A percentile compares a stretch with the other conserved stretches of the same genome.
Conservation (phyloP, 2,329 filamentous ascomycete species). For the Ambrosiella xylebori region DNA sequence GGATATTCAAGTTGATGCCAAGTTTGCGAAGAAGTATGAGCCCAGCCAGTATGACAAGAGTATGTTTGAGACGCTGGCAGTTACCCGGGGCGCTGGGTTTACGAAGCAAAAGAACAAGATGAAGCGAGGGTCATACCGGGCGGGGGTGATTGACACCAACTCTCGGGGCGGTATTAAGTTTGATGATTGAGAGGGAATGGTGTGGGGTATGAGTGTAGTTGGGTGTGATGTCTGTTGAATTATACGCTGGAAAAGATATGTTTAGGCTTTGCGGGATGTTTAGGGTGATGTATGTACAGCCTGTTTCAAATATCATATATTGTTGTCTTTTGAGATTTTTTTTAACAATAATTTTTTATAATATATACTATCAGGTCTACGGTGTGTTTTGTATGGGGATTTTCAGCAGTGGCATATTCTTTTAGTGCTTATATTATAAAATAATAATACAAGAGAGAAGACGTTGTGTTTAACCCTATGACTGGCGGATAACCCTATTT, state of each 20-base stretch:
- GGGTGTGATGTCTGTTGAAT: neutral
- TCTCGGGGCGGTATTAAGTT: constrained; percentile 85
- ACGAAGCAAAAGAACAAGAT: constrained; percentile 99
- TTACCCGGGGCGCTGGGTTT: constrained; percentile 91
- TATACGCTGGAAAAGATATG: neutral
- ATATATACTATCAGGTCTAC: too few relatives aligned
- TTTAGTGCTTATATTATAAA: too few relatives aligned
- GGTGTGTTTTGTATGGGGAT: too few relatives aligned
- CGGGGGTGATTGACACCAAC: constrained; percentile 69
- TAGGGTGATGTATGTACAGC: neutral
- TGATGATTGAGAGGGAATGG: constrained; percentile 44
- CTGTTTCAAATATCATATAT: neutral
- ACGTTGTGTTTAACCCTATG: too few relatives aligned
- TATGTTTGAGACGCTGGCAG: constrained; percentile 72
- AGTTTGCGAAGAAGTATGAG: constrained; percentile 65
- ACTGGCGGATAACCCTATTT: too few relatives aligned
- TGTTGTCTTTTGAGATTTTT: too few relatives aligned
- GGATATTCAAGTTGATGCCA: constrained; percentile 49
- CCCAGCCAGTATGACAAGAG: constrained; percentile 76
- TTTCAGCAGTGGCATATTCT: too few relatives aligned
- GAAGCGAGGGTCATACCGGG: constrained; percentile 78
- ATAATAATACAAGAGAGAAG: too few relatives aligned
- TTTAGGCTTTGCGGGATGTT: neutral
- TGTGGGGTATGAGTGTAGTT: neutral
- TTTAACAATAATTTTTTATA: too few relatives aligned